Evolutionary conservation across 768 basidiomycete species (phyloP).

Genomic region (Lentinula aciculospora): DNA sequence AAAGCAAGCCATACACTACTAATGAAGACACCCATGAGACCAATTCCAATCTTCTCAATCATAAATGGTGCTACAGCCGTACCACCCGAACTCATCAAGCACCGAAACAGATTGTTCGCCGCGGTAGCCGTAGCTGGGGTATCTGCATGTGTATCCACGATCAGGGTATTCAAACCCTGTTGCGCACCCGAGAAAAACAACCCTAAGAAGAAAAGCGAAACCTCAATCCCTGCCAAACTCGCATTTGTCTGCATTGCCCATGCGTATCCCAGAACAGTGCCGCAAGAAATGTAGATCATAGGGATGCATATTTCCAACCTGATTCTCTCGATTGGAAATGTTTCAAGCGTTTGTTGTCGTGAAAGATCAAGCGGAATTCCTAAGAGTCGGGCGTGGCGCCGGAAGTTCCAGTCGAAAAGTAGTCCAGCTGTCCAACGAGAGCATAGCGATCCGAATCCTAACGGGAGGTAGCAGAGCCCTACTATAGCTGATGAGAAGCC

Average conservation of each 20-base stretch:
- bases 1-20: neutral
- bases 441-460: neutral
- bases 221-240: neutral
- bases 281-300: neutral
- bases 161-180: neutral
- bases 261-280: neutral
- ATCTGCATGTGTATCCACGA: neutral
- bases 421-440: neutral
- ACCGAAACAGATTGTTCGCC: neutral
- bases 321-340: neutral
- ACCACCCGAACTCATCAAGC: neutral
- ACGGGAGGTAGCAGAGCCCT: neutral
- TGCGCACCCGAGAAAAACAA: neutral
- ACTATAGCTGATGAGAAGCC: neutral
- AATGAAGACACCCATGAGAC: neutral
- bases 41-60: neutral
- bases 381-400: neutral
- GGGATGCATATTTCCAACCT: neutral
- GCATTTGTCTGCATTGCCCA: neutral
- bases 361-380: neutral
- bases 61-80: neutral
- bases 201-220: neutral
- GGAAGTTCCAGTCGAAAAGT: neutral
- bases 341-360: neutral
- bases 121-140: neutral